Percentiles rank a stretch among this genome's conserved stretches.
phyloP scores from a whole-genome alignment of 805 yeast genomes.

The Starmera caribaea region DNA sequence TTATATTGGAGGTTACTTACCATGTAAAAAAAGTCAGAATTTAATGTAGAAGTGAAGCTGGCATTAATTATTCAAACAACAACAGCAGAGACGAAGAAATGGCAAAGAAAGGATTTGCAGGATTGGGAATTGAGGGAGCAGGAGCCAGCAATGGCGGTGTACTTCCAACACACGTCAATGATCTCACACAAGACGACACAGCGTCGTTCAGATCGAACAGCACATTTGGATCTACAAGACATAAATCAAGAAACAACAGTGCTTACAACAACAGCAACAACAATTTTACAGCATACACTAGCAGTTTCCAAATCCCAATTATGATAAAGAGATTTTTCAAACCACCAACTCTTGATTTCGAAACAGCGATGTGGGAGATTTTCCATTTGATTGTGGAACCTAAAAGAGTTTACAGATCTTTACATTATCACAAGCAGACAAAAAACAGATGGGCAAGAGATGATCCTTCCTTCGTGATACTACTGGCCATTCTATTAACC shows the following conservation, averaged over 20 bases:
- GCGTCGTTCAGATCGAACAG: slow-evolving; percentile 16
- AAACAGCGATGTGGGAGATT: slow-evolving; percentile 90
- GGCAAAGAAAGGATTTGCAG: too few species aligned
- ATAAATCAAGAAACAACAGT: slow-evolving; percentile 2
- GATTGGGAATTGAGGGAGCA: too few species aligned
- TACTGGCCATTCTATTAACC: slow-evolving; percentile 55
- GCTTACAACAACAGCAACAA: slow-evolving; percentile 4
- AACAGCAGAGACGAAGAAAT: too few species aligned
- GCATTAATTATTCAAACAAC: too few species aligned
- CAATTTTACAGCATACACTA: slow-evolving; percentile 1
- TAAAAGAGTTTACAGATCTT: slow-evolving; percentile 68
- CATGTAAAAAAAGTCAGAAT: too few species aligned
- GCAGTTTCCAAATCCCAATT: slow-evolving; percentile 21
- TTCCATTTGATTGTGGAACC: slow-evolving; percentile 66
- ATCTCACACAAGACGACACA: slow-evolving; percentile 12
- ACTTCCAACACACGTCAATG: slow-evolving; percentile 11
- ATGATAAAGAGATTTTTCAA: slow-evolving; percentile 40
- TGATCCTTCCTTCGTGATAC: slow-evolving; percentile 80
- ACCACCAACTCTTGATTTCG: slow-evolving; percentile 82
- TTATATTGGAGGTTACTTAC: too few species aligned
- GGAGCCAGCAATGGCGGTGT: not conserved
- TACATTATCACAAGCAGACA: slow-evolving; percentile 75
- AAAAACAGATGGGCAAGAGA: slow-evolving; percentile 80
- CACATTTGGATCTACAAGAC: slow-evolving; percentile 5
- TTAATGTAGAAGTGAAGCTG: too few species aligned